Percentiles rank a stretch among this genome's conserved stretches.
These are phyloP conservation scores for Lodderomyces parapsilosis DNA, from an alignment of 1,139 yeast species.

Conservation along the genomic window DNA sequence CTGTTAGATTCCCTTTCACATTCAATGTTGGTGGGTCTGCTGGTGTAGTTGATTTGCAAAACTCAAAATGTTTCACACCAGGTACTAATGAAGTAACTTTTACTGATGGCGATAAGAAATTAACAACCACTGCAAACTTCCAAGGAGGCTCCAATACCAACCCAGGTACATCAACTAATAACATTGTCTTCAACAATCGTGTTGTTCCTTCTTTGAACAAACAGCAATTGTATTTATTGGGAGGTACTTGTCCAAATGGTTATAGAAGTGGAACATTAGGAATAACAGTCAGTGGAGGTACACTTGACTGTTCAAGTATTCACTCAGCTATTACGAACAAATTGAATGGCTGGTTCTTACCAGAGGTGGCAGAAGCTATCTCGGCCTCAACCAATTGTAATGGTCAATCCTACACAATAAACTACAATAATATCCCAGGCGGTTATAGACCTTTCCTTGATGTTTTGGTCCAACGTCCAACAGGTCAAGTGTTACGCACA, in stretches of 20 bases:
- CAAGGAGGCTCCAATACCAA: slow-evolving; percentile 9
- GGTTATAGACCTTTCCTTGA: slow-evolving; percentile 33
- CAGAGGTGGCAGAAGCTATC: slow-evolving; percentile 13
- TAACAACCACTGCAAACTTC: slow-evolving; percentile 19
- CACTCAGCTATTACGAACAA: slow-evolving; percentile 22
- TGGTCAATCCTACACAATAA: slow-evolving; percentile 12
- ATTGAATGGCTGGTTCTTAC: slow-evolving; percentile 23
- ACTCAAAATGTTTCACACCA: slow-evolving; percentile 19
- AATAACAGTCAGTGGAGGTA: slow-evolving; percentile 10
- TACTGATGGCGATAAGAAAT: slow-evolving; percentile 25
- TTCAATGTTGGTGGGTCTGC: slow-evolving; percentile 28
- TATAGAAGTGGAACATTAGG: slow-evolving; percentile 25
- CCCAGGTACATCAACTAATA: not conserved
- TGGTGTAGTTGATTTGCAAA: slow-evolving; percentile 18
- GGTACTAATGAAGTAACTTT: slow-evolving; percentile 29
- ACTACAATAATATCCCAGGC: slow-evolving; percentile 26
- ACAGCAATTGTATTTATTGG: slow-evolving; percentile 19
- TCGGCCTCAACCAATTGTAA: slow-evolving; percentile 18
- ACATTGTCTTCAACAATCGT: slow-evolving; percentile 12
- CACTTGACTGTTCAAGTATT: slow-evolving; percentile 23
- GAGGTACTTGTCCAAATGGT: slow-evolving; percentile 25
- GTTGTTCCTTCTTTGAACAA: slow-evolving; percentile 18
- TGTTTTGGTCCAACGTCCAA: slow-evolving; percentile 12
- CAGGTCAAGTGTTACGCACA: slow-evolving; percentile 3
- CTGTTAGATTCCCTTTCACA: slow-evolving; percentile 24